These are phyloP conservation scores for Pyrenula massariospora DNA, from an alignment of 495 filamentous ascomycete species.

Conservation along the genomic window DNA sequence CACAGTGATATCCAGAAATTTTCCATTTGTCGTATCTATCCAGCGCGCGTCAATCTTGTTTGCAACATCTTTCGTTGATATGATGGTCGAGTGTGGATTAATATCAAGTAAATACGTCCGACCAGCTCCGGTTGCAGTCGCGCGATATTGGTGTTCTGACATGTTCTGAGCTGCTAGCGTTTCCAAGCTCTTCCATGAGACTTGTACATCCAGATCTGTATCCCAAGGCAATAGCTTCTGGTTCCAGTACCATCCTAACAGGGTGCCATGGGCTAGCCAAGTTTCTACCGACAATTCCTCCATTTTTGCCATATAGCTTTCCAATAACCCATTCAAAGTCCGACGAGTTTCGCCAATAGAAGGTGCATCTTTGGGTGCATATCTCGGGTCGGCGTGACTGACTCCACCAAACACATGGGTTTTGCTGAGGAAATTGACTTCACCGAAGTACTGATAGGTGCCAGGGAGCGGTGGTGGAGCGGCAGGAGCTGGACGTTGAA, in stretches of 20 bases:
- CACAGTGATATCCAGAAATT: constrained; percentile 85
- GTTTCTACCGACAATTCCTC: constrained; percentile 55
- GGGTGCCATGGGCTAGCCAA: constrained; percentile 80
- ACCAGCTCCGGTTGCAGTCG: constrained; percentile 16
- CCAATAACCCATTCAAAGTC: background rate
- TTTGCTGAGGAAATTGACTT: background rate
- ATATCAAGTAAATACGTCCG: constrained; percentile 65
- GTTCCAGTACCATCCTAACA: constrained; percentile 91
- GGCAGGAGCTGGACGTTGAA: background rate
- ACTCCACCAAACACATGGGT: background rate
- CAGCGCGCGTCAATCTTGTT: constrained; percentile 83
- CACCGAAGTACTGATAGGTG: background rate
- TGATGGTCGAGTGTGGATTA: constrained; percentile 56
- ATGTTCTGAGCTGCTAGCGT: constrained; percentile 54
- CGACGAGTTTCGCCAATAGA: background rate
- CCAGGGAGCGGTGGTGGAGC: background rate
- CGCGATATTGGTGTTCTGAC: constrained; percentile 48
- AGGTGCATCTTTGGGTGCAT: background rate
- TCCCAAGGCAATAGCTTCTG: constrained; percentile 74
- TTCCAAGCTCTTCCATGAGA: constrained; percentile 51
- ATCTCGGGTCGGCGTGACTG: background rate
- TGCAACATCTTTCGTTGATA: constrained; percentile 48
- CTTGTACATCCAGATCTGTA: constrained; percentile 74
- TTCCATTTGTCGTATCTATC: constrained; percentile 65
- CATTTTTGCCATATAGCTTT: constrained; percentile 53